Evolutionary conservation across 352 stramenopile species (phyloP), one percentile per base, ranked within the genome.

Genomic region (Hyaloperonospora arabidopsidis): DNA sequence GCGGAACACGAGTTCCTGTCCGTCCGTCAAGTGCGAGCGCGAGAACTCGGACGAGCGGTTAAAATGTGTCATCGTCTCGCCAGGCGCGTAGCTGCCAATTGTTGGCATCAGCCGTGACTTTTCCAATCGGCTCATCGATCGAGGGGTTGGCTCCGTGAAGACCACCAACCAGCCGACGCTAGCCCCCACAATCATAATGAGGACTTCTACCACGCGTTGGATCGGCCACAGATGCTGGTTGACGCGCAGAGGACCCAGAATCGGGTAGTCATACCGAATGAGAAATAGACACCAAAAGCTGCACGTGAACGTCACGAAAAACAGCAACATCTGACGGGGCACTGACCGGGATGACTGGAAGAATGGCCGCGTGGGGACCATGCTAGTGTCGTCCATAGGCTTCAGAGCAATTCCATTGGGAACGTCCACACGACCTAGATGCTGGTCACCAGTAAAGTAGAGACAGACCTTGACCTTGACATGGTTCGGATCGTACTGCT

Each of bases 221-320:
- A 92, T 62, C 7, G 84, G 84, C 84, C 84, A 93, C 74, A 87
- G 76, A 53, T 84, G 65, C 68, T 91, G 81, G 54, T 89, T 80
- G 50, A 65, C 51, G 21, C 74, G 72, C 48, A 79, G 61, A 19
- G 59, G 43, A 14, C 73, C 79, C n/a, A 88, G 67, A 8, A 93
- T 59, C 29, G 80, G 80, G 63, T 93, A 88, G 51, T 78, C 68
- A 19, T 76, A 70, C 2, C 76, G 79, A 34, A 91, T 86, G 35
- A 89, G 69, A 54, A 86, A 77, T 47, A 93, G 49, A n/a, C 61
- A 61, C 35, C 72, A 70, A 51, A 88, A 90, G 54, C 77, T 89
- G 54, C 61, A 70, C 14, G 75, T 79, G 69, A 93, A 91, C 18
- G 71, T 86, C 22, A 91, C 45, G 49, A 93, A 86, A 73, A 93